These are phyloP conservation scores for Choiromyces venosus DNA, from an alignment of 495 filamentous ascomycete genomes.

Conservation along the genomic window DNA sequence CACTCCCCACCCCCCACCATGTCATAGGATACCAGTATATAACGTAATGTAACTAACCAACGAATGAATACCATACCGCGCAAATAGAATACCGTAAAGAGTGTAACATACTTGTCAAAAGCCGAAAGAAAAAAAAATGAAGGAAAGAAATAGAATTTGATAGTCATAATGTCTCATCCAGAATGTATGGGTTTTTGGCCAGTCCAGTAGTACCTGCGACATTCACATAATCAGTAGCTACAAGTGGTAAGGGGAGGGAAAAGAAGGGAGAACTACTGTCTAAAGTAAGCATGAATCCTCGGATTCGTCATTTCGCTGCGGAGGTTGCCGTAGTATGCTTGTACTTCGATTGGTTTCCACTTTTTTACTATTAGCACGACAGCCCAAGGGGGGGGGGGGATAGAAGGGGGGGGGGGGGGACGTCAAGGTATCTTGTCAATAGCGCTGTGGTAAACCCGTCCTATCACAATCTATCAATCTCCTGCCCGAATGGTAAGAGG, in stretches of 20 bases:
- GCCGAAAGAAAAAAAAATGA: too few species aligned
- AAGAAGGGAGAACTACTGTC: constrained; percentile 12
- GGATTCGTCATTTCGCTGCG: constrained; percentile 26
- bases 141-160: too few species aligned
- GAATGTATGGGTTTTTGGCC: constrained; percentile 22
- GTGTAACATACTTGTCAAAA: too few species aligned
- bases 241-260: neutral
- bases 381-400: neutral
- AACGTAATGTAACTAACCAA: too few species aligned
- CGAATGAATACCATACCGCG: too few species aligned
- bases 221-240: neutral
- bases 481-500: neutral
- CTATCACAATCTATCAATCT: constrained; percentile 7
- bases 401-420: neutral
- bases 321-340: constrained; percentile 31
- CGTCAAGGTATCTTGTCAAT: constrained; percentile 29
- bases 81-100: too few species aligned
- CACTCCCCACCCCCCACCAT: too few species aligned
- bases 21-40: too few species aligned
- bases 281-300: constrained; percentile 27
- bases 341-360: constrained; percentile 36
- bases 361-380: too few species aligned
- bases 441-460: constrained; percentile 36
- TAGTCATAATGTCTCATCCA: too few species aligned
- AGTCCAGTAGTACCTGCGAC: constrained; percentile 24